Base-by-base conservation (phyloP, 768 basidiomycete genomes). In the Jaapia argillacea region DNA sequence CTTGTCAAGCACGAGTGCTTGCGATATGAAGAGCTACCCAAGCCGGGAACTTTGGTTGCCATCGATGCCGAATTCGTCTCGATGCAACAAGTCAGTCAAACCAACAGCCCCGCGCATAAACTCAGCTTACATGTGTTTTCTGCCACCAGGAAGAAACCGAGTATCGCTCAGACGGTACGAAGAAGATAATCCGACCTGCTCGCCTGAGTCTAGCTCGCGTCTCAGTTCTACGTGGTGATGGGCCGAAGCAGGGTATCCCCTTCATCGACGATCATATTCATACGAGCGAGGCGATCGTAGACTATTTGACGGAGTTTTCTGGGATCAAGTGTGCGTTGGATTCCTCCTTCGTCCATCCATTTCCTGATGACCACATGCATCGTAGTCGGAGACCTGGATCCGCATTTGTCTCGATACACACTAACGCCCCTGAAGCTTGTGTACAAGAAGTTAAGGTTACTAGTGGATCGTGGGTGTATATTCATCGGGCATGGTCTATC, bases 211-310 rank as follows among this genome's bases (percentile, higher is more conserved):
- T 99, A 5, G 94, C 96, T 21, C 78, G 96, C 20, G 96, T 99
- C 1, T 97, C 93, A 3, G 93, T 94, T 13, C 61, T 98, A 36
- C 77, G 96, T 7, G 93, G 94, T 2, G 73, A 84, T 53, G 92
- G 90, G 0, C 70, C 70, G 0, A 79, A 79, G 47, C 78, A 85
- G 54, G 88, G 88, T 3, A 58, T 84, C 10, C 94, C 96, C 2
- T 96, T 98, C 63, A 96, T 99, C 51, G 96, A 98, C 52, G 96
- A 99, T 54, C 87, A 99, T 54, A 98, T 98, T 27, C 89, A 96
- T 53, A 96, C 92, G 2, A 94, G 89, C 51, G 94, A 97, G 55
- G 73, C 77, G 4, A 90, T 99, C 40, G 90, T 96, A 22, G 92
- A 99, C 63, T 98, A 97, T 58, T 62, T 99, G 52, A 99, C 96